A percentile compares a stretch with the other conserved stretches of the same genome.
Conservation (phyloP, 2,329 filamentous ascomycete genomes). For the Cadophora sp. region DNA sequence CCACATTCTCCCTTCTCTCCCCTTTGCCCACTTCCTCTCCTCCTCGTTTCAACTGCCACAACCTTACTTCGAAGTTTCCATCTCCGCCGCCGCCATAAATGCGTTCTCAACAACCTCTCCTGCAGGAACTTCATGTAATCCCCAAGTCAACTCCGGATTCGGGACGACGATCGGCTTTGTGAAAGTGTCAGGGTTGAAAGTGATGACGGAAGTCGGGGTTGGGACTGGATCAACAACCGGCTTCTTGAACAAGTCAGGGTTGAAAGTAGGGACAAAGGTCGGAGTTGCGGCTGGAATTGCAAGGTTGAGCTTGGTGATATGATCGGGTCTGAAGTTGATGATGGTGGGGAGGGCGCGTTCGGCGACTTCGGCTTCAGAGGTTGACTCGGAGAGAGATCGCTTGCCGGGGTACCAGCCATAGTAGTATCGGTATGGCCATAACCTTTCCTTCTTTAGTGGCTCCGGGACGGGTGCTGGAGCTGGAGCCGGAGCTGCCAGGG, state of each 20-base stretch:
- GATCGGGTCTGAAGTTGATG: background rate
- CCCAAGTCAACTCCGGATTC: background rate
- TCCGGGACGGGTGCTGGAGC: background rate
- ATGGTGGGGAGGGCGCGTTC: background rate
- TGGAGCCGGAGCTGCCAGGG: background rate
- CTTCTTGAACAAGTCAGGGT: background rate
- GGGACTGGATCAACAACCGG: background rate
- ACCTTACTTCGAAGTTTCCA: background rate
- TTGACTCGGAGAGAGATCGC: background rate
- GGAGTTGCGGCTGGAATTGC: background rate
- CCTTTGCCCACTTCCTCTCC: background rate
- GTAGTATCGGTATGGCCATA: constrained; percentile 1
- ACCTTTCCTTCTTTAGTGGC: background rate
- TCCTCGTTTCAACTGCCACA: too few relatives aligned
- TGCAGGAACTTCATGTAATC: background rate
- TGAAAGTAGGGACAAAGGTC: background rate
- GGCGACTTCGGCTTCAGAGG: background rate
- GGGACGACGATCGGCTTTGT: background rate
- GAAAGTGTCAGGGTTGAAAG: background rate
- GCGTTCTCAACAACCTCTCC: background rate
- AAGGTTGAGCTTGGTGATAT: background rate
- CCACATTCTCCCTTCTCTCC: too few relatives aligned
- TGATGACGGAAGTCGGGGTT: background rate
- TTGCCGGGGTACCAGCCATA: background rate
- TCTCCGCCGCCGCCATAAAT: background rate